These are phyloP conservation scores for Ajuga chamaepitys DNA, from an alignment of 257 asterid genomes.

Conservation along the genomic window DNA sequence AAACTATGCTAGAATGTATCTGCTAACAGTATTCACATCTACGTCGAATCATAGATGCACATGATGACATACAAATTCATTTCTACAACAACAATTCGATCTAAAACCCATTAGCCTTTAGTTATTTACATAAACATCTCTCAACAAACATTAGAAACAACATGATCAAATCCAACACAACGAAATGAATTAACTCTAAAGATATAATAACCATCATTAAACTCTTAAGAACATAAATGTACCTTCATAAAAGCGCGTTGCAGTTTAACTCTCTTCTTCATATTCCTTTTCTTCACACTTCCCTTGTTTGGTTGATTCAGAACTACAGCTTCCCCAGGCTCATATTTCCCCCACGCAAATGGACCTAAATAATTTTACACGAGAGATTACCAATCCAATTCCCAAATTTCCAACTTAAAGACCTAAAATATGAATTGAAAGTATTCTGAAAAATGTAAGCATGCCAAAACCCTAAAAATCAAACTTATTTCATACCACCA, in stretches of 20 bases:
- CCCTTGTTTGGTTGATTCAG: slow-evolving; percentile 80
- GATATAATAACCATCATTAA: not conserved
- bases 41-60: too few relatives aligned
- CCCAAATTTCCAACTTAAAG: not conserved
- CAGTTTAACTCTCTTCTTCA: slow-evolving; percentile 66
- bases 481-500: slow-evolving; percentile 35
- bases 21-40: too few relatives aligned
- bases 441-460: not conserved
- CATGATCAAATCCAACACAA: not conserved
- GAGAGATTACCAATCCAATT: slow-evolving; percentile 3
- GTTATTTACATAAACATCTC: not conserved
- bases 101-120: not conserved
- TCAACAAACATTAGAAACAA: not conserved
- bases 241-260: slow-evolving; percentile 69
- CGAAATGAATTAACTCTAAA: not conserved
- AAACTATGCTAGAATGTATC: too few relatives aligned
- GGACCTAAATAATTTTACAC: slow-evolving; percentile 47
- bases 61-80: too few relatives aligned
- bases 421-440: not conserved
- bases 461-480: slow-evolving; percentile 15
- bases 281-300: slow-evolving; percentile 73
- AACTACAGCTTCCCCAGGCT: slow-evolving; percentile 60
- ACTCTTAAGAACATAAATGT: not conserved
- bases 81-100: not conserved
- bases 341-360: slow-evolving; percentile 56